A percentile compares a stretch with the other conserved stretches of the same genome.
Conservation (phyloP, 306 rosid genomes). For the Crotalaria pallida region DNA sequence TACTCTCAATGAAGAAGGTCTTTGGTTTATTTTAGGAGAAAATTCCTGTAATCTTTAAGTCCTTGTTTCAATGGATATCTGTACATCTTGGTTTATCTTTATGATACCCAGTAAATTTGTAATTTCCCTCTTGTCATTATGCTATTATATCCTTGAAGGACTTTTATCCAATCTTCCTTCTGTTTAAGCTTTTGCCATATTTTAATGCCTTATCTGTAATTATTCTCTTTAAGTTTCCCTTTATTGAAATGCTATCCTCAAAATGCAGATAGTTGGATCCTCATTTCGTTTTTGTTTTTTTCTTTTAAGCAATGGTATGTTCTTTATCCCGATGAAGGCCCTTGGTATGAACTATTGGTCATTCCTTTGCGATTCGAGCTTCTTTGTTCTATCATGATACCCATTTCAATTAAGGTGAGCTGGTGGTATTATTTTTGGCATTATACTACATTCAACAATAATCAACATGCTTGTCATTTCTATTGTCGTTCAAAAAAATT, state of each 20-base stretch:
- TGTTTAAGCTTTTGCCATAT: neutral
- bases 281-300: neutral
- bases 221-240: constrained; percentile 14
- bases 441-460: constrained; percentile 10
- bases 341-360: constrained; percentile 89
- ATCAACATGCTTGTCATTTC: constrained; percentile 9
- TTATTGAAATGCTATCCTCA: constrained; percentile 21
- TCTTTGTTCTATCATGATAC: constrained; percentile 98
- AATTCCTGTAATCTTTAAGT: neutral
- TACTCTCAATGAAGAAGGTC: neutral
- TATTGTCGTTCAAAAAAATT: constrained; percentile 6
- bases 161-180: neutral
- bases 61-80: neutral
- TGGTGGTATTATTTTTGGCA: constrained; percentile 17
- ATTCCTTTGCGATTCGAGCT: constrained; percentile 98
- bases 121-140: constrained; percentile 7
- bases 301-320: constrained; percentile 83
- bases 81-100: neutral
- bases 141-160: neutral
- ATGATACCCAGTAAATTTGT: neutral
- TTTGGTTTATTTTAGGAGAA: neutral
- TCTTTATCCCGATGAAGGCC: constrained; percentile 80
- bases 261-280: constrained; percentile 16
- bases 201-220: constrained; percentile 3
- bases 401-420: constrained; percentile 96